Percentiles rank a stretch among this genome's conserved stretches.
Conservation (phyloP, 495 filamentous ascomycete genomes). For the Monascus purpureus region DNA sequence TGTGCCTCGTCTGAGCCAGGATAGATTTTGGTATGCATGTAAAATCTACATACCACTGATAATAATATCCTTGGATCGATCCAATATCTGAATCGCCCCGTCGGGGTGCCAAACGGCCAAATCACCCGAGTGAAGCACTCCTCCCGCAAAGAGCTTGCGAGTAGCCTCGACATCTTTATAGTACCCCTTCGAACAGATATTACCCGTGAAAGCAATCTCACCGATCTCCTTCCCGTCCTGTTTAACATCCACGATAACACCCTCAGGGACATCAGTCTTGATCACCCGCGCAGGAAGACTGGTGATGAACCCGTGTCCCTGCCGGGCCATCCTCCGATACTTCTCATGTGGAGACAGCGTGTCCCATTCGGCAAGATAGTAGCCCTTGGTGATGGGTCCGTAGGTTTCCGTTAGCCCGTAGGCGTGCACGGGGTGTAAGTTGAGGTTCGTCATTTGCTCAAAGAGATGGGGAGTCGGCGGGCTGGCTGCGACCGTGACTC, state of each 20-base stretch:
- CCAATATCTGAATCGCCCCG: constrained; percentile 80
- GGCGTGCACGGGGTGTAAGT: constrained; percentile 83
- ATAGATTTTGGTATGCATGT: not conserved
- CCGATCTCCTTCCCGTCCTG: constrained; percentile 81
- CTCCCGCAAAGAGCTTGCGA: constrained; percentile 73
- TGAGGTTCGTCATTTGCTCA: constrained; percentile 77
- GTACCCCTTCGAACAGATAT: constrained; percentile 86
- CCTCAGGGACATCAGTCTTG: constrained; percentile 57
- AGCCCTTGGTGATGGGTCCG: constrained; percentile 90
- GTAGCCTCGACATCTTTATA: constrained; percentile 85
- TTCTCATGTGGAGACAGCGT: constrained; percentile 52
- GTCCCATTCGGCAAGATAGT: constrained; percentile 74
- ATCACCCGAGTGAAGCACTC: constrained; percentile 79
- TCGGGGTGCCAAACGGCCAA: constrained; percentile 86
- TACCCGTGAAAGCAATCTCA: constrained; percentile 81
- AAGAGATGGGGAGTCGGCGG: constrained; percentile 84
- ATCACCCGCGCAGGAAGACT: constrained; percentile 71
- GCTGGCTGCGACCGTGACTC: constrained; percentile 84
- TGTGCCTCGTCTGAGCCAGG: constrained; percentile 1
- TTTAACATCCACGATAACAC: constrained; percentile 58
- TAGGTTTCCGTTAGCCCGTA: constrained; percentile 96
- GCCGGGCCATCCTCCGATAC: constrained; percentile 77
- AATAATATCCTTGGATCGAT: constrained; percentile 94
- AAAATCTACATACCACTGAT: constrained; percentile 60
- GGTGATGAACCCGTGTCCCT: constrained; percentile 86